Conservation (phyloP, 768 basidiomycete genomes). For the Pleurotus salmoneostramineus region DNA sequence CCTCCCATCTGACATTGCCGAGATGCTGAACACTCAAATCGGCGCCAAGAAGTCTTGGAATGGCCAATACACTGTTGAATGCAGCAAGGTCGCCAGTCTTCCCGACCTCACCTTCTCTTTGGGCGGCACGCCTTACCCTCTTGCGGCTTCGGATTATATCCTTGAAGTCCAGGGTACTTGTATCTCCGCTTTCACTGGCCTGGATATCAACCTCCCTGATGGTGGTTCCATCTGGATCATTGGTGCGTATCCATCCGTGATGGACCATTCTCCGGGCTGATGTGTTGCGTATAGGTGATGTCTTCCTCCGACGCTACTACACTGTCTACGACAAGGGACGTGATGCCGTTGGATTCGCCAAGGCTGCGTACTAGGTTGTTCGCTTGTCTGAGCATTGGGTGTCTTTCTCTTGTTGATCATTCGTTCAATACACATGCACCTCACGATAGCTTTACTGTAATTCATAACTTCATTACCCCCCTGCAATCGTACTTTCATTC, state of each 20-base stretch:
- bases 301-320: slow-evolving; percentile 88
- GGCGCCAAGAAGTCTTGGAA: slow-evolving; percentile 95
- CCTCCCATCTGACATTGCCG: slow-evolving; percentile 90
- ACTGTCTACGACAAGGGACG: slow-evolving; percentile 84
- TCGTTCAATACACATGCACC: too few relatives aligned
- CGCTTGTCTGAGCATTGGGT: background rate
- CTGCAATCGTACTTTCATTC: too few relatives aligned
- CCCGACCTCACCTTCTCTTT: slow-evolving; percentile 87
- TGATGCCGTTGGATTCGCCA: slow-evolving; percentile 83
- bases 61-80: slow-evolving; percentile 92
- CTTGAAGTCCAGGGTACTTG: slow-evolving; percentile 90
- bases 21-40: slow-evolving; percentile 95
- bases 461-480: too few relatives aligned
- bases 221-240: slow-evolving; percentile 85
- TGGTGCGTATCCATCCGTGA: slow-evolving; percentile 40
- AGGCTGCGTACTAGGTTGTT: slow-evolving; percentile 20
- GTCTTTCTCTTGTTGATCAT: too few relatives aligned
- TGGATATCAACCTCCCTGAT: slow-evolving; percentile 80
- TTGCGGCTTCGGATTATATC: slow-evolving; percentile 86
- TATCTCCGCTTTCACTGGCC: slow-evolving; percentile 87
- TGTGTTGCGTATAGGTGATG: slow-evolving; percentile 51
- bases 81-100: slow-evolving; percentile 75
- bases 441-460: too few relatives aligned
- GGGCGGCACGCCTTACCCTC: slow-evolving; percentile 69
- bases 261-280: too few relatives aligned